phyloP scores from a whole-genome alignment of 169 alveolate genomes.

The Amoebophrya sp. region DNA sequence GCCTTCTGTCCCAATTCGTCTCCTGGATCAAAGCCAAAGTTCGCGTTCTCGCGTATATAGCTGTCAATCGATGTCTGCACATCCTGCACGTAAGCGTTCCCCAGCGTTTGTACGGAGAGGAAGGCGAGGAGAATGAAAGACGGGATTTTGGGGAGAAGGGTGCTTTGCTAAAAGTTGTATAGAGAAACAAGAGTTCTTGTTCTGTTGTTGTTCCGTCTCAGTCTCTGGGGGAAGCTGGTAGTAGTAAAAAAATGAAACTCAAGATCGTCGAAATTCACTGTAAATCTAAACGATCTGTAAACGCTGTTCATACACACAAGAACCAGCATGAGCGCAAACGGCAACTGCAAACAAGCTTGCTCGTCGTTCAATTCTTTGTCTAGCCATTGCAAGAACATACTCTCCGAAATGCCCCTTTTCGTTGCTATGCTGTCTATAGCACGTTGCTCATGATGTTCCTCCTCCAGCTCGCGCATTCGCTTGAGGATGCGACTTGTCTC shows the following conservation, averaged over 20 bases:
- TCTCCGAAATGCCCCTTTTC: neutral
- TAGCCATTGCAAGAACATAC: neutral
- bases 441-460: neutral
- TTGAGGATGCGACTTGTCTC: neutral
- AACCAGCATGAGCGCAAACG: neutral
- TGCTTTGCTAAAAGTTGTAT: too few relatives aligned
- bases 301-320: too few relatives aligned
- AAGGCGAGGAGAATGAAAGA: too few relatives aligned
- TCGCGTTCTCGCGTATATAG: neutral
- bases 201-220: too few relatives aligned
- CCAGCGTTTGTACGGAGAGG: neutral
- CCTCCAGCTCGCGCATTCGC: neutral
- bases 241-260: too few relatives aligned
- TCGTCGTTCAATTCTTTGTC: neutral
- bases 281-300: too few relatives aligned
- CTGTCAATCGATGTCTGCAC: neutral
- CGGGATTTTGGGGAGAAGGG: too few relatives aligned
- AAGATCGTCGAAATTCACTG: too few relatives aligned
- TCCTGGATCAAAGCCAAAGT: neutral
- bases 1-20: neutral
- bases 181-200: too few relatives aligned
- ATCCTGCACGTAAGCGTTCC: neutral
- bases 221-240: too few relatives aligned
- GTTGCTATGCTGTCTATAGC: neutral
- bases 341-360: neutral